These are phyloP conservation scores for Sisymbrium irio DNA, from an alignment of 345 rosid genomes.

Conservation along the genomic window DNA sequence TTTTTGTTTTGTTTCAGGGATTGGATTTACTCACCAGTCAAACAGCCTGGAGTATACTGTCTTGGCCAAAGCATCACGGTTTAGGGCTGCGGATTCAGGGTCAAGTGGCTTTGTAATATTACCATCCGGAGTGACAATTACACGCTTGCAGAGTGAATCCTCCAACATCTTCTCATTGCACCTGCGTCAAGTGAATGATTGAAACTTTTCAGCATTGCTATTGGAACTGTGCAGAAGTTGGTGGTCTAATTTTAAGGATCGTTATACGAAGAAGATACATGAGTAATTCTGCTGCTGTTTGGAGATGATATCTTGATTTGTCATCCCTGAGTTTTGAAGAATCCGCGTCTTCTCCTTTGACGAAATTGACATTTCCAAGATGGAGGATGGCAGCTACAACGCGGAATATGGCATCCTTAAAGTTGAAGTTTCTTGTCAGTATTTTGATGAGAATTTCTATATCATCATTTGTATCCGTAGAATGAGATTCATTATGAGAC, in stretches of 20 bases:
- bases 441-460: not conserved
- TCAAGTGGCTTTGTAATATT: slow-evolving; percentile 68
- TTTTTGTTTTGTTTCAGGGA: not conserved
- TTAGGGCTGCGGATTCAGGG: slow-evolving; percentile 53
- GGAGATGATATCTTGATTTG: slow-evolving; percentile 56
- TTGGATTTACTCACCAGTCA: slow-evolving; percentile 54
- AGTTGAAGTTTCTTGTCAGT: slow-evolving; percentile 6
- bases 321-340: slow-evolving; percentile 75
- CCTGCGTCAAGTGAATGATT: slow-evolving; percentile 37
- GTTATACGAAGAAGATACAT: slow-evolving; percentile 32
- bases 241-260: not conserved
- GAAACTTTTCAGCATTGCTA: not conserved
- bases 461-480: not conserved
- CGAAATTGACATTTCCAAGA: slow-evolving; percentile 66
- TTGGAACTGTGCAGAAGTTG: not conserved
- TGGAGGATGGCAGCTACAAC: slow-evolving; percentile 77
- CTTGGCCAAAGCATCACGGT: slow-evolving; percentile 75
- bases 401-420: slow-evolving; percentile 69
- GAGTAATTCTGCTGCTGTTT: slow-evolving; percentile 64
- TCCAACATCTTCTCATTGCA: slow-evolving; percentile 67
- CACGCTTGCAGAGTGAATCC: slow-evolving; percentile 74
- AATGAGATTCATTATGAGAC: not conserved
- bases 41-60: slow-evolving; percentile 67
- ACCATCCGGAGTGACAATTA: slow-evolving; percentile 74
- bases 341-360: slow-evolving; percentile 66